phyloP scores from a whole-genome alignment of 495 filamentous ascomycete genomes.

The Aspergillus egyptiacus region DNA sequence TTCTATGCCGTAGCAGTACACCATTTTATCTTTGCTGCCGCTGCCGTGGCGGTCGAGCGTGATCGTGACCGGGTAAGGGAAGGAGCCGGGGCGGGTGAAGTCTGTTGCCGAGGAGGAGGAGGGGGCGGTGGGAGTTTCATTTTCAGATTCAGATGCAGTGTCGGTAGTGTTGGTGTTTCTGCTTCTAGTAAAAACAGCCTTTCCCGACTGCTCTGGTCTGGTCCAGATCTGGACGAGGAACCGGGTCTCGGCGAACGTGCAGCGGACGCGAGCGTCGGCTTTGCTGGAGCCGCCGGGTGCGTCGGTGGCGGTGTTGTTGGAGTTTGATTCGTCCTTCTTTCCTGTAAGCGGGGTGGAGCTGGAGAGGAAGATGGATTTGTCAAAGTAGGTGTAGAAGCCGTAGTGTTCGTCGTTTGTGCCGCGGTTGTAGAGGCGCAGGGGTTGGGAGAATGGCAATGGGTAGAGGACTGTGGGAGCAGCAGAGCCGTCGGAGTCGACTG shows the following conservation, averaged over 20 bases:
- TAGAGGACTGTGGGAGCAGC: constrained; percentile 63
- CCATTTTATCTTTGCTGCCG: constrained; percentile 51
- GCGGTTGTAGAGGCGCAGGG: constrained; percentile 78
- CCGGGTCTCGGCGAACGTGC: constrained; percentile 78
- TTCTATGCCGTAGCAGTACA: constrained; percentile 63
- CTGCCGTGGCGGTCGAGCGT: constrained; percentile 79
- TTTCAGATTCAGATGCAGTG: constrained; percentile 15
- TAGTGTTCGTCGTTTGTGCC: constrained; percentile 78
- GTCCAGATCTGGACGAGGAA: constrained; percentile 95
- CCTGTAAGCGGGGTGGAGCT: constrained; percentile 36
- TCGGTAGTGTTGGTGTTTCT: constrained; percentile 12
- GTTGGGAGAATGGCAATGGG: constrained; percentile 65
- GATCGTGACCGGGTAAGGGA: constrained; percentile 82
- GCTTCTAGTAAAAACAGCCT: constrained; percentile 35
- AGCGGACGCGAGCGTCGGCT: constrained; percentile 56
- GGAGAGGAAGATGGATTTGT: constrained; percentile 77
- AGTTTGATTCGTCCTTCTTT: no score
- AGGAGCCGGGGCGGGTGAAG: constrained; percentile 60
- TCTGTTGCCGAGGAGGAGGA: constrained; percentile 45
- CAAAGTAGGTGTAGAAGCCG: constrained; percentile 88
- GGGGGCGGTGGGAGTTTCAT: constrained; percentile 20
- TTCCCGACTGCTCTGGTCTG: constrained; percentile 32
- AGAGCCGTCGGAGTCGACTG: constrained; percentile 57
- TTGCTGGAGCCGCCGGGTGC: constrained; percentile 57
- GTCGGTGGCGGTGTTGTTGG: constrained; percentile 46